Conservation (phyloP, 805 yeast genomes). For the Hanseniaspora nectarophila region DNA sequence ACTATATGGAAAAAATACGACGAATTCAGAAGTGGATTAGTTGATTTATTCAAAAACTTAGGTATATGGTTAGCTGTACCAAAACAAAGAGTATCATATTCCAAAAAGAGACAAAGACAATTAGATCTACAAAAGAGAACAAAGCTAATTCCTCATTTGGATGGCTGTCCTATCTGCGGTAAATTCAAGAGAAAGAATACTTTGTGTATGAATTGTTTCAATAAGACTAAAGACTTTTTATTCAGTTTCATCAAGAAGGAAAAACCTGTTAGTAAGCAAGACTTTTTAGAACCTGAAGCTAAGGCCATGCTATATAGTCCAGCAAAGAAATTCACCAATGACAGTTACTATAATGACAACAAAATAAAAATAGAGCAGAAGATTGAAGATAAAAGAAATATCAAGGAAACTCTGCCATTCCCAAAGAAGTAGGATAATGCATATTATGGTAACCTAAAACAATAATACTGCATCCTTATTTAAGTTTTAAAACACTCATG, state of each 20-base stretch:
- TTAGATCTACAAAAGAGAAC: conserved; percentile 74
- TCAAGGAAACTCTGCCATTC: conserved; percentile 41
- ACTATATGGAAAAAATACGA: background rate
- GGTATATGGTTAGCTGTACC: conserved; percentile 86
- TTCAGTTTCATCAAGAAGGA: conserved; percentile 9
- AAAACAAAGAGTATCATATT: conserved; percentile 81
- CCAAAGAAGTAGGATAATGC: conserved; percentile 20
- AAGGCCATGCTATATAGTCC: conserved; percentile 64
- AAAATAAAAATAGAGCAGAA: conserved; percentile 19
- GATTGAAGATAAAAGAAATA: conserved; percentile 37
- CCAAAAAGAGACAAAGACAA: conserved; percentile 71
- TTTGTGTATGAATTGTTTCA: conserved; percentile 74
- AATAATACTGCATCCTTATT: too few species aligned
- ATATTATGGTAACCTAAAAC: too few species aligned
- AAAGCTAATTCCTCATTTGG: conserved; percentile 62
- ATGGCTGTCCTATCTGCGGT: conserved; percentile 93
- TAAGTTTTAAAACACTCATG: too few species aligned
- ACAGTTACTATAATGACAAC: background rate
- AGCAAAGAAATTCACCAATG: conserved; percentile 36
- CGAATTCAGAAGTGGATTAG: background rate
- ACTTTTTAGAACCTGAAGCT: conserved; percentile 44
- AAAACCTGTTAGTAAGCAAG: conserved; percentile 15
- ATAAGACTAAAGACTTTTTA: conserved; percentile 23
- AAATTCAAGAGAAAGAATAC: conserved; percentile 80
- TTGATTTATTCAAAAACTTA: conserved; percentile 40